These are phyloP conservation scores for Tolypocladium tundrense DNA, from an alignment of 2,329 filamentous ascomycete species.

Conservation along the genomic window DNA sequence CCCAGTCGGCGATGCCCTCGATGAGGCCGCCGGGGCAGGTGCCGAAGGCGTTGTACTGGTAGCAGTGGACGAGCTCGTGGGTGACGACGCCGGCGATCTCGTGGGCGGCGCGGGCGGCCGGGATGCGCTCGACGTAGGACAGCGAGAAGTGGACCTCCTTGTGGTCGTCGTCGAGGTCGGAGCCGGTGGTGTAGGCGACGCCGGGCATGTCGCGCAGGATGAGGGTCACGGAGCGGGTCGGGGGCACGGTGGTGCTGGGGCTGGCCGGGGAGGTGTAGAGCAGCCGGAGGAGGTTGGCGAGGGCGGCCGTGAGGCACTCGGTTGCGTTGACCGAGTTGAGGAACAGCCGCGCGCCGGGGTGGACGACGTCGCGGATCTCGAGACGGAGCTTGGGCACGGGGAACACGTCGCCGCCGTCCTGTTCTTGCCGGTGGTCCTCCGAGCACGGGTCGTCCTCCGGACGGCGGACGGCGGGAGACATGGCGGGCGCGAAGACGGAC, in stretches of 20 bases:
- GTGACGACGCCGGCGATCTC: slow-evolving; percentile 79
- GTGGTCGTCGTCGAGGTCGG: slow-evolving; percentile 70
- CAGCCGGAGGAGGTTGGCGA: slow-evolving; percentile 57
- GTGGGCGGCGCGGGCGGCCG: slow-evolving; percentile 29
- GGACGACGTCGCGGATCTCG: slow-evolving; percentile 46
- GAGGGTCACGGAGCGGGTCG: slow-evolving; percentile 79
- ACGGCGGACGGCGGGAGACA: slow-evolving; percentile 14
- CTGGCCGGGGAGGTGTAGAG: slow-evolving; percentile 52
- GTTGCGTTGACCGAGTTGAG: slow-evolving; percentile 54
- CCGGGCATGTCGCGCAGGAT: slow-evolving; percentile 70
- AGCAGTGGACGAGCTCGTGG: slow-evolving; percentile 93
- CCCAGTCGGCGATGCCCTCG: slow-evolving; percentile 90
- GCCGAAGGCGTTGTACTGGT: slow-evolving; percentile 62
- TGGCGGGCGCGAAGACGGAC: slow-evolving; percentile 12
- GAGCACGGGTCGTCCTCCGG: not conserved
- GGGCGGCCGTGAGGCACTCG: slow-evolving; percentile 49
- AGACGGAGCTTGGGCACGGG: slow-evolving; percentile 46
- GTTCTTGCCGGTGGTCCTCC: not conserved
- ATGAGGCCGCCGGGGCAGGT: slow-evolving; percentile 66
- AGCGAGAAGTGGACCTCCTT: slow-evolving; percentile 89
- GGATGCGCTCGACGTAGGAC: slow-evolving; percentile 53
- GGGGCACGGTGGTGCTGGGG: slow-evolving; percentile 33
- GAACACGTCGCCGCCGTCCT: slow-evolving; percentile 17
- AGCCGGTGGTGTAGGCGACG: slow-evolving; percentile 81
- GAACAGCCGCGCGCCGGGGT: slow-evolving; percentile 56